Evolutionary conservation across 2,329 filamentous ascomycete genomes (phyloP).

Genomic region (Pyrenochaeta sp.): DNA sequence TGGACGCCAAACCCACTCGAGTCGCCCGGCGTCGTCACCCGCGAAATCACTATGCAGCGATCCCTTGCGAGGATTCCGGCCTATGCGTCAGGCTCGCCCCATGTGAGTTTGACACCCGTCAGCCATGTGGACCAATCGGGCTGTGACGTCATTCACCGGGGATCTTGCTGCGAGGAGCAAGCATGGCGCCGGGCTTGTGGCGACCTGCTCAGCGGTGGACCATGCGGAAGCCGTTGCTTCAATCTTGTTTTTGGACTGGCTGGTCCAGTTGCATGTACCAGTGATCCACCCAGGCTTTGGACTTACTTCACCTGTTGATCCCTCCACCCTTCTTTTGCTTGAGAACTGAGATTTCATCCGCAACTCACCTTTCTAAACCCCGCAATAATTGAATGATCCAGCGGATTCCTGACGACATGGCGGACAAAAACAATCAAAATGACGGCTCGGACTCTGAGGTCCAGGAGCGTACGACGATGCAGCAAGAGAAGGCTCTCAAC

Average conservation of each 20-base stretch:
- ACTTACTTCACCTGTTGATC: conserved; percentile 7
- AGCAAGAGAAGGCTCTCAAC: conserved; percentile 56
- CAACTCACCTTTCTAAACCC: not conserved
- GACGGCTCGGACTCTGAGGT: conserved; percentile 42
- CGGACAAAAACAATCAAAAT: conserved; percentile 34
- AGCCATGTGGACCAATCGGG: conserved; percentile 4
- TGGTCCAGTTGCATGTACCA: conserved; percentile 20
- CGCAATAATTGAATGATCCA: conserved; percentile 23
- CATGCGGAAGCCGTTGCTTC: conserved; percentile 28
- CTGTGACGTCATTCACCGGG: conserved; percentile 32
- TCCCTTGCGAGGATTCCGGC: conserved; percentile 6
- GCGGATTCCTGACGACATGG: conserved; percentile 34
- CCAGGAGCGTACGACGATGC: conserved; percentile 52
- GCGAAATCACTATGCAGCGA: conserved; percentile 9
- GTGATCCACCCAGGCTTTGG: conserved; percentile 10
- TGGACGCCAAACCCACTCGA: too few relatives aligned
- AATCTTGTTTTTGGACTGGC: conserved; percentile 48
- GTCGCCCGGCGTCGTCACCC: conserved; percentile 30
- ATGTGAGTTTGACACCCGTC: conserved; percentile 6
- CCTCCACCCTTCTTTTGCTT: conserved; percentile 7
- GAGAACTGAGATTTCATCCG: conserved; percentile 3
- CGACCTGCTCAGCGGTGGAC: conserved; percentile 18
- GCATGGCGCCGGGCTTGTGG: conserved; percentile 13
- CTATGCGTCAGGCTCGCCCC: conserved; percentile 5
- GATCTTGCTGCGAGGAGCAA: conserved; percentile 10